phyloP scores from a whole-genome alignment of 1,284 basidiomycete genomes.

The Cutaneotrichosporon dermatis region DNA sequence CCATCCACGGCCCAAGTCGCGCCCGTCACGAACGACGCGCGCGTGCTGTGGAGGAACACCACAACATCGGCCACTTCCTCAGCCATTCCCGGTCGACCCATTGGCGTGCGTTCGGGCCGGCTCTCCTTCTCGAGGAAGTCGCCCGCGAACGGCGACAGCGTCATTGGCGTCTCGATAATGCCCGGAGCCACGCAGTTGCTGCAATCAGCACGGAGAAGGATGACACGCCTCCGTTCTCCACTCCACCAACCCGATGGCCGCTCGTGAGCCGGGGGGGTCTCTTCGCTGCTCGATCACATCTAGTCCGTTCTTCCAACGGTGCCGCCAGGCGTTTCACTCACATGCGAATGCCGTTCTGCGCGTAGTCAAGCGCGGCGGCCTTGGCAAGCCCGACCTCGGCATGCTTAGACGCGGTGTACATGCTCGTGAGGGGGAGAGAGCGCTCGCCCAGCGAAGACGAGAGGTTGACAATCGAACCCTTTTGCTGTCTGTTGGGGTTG shows the following conservation, averaged over 20 bases:
- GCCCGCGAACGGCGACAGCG: slow-evolving; percentile 20
- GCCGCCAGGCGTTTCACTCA: neutral
- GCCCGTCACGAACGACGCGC: slow-evolving; percentile 33
- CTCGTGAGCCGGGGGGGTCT: neutral
- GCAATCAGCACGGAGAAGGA: neutral
- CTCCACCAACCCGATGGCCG: neutral
- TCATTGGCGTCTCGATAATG: slow-evolving; percentile 15
- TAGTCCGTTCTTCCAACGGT: no score
- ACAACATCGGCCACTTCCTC: slow-evolving; percentile 35
- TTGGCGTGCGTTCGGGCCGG: slow-evolving; percentile 22
- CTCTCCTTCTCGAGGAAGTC: slow-evolving; percentile 13
- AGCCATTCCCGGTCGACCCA: slow-evolving; percentile 25
- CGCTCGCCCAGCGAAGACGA: slow-evolving; percentile 3
- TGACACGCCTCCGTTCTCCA: no score
- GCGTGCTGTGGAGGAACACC: slow-evolving; percentile 27
- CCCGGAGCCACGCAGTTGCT: slow-evolving; percentile 22
- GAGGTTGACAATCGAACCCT: slow-evolving; percentile 21
- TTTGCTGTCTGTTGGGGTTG: slow-evolving; percentile 11
- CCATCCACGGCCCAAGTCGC: slow-evolving; percentile 15
- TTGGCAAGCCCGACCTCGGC: slow-evolving; percentile 17
- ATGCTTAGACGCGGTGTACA: slow-evolving; percentile 11
- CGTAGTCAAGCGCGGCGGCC: slow-evolving; percentile 14
- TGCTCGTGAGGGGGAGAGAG: neutral
- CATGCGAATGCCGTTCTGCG: slow-evolving; percentile 8
- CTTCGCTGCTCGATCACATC: no score